Evolutionary conservation across 305 asterid genomes (phyloP).

Genomic region (Solanum aculeatissimum): DNA sequence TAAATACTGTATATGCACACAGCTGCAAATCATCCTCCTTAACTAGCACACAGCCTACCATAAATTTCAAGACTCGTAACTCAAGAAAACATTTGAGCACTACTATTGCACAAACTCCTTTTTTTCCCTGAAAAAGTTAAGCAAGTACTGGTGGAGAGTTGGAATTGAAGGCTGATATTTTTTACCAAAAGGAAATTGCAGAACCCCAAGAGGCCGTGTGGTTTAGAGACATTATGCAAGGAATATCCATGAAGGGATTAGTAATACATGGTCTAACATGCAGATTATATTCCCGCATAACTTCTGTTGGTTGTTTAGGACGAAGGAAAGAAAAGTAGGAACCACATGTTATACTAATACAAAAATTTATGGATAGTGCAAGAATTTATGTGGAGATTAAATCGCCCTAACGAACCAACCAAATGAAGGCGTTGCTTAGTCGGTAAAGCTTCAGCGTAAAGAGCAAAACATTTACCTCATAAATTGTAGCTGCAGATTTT

Average conservation of each 20-base stretch:
- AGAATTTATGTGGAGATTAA: neutral
- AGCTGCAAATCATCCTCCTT: neutral
- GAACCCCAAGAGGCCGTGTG: neutral
- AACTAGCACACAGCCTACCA: neutral
- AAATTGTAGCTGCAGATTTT: conserved; percentile 64
- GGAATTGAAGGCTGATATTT: neutral
- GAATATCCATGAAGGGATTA: neutral
- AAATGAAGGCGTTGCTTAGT: neutral
- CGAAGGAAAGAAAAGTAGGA: neutral
- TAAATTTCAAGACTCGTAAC: neutral
- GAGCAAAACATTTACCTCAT: conserved; percentile 45
- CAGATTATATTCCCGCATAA: neutral
- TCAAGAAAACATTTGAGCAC: neutral
- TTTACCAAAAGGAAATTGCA: neutral
- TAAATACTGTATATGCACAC: neutral
- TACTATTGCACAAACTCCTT: neutral
- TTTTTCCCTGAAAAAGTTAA: neutral
- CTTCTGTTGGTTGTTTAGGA: neutral
- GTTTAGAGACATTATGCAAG: neutral
- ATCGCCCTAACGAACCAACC: neutral
- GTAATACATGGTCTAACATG: neutral
- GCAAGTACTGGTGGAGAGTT: neutral
- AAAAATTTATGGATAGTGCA: neutral
- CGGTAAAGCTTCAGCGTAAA: neutral
- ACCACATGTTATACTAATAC: neutral